A percentile compares a stretch with the other conserved stretches of the same genome.
These are phyloP conservation scores for Helenozyma rhizophorensis DNA, from an alignment of 805 yeast species.

Conservation along the genomic window DNA sequence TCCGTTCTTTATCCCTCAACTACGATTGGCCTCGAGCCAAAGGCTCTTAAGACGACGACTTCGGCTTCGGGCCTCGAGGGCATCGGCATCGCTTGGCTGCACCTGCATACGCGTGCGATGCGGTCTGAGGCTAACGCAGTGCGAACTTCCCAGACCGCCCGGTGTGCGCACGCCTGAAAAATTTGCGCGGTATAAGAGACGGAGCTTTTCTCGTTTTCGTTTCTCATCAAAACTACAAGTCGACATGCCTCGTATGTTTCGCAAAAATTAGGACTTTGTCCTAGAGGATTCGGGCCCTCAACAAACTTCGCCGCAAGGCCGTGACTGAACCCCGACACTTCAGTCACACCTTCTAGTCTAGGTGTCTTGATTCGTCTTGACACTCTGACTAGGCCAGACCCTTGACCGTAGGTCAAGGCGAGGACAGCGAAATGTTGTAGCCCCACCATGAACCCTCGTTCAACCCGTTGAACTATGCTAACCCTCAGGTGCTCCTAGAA, in stretches of 20 bases:
- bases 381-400: too few species aligned
- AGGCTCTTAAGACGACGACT: too few species aligned
- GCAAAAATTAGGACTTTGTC: slow-evolving; percentile 7
- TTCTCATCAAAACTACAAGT: slow-evolving; percentile 18
- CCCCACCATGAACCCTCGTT: too few species aligned
- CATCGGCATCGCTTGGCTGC: too few species aligned
- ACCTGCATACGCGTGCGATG: too few species aligned
- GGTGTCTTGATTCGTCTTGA: too few species aligned
- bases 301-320: slow-evolving; percentile 22
- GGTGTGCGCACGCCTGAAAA: slow-evolving; percentile 6
- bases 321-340: slow-evolving; percentile 90
- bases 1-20: too few species aligned
- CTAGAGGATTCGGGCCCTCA: slow-evolving; percentile 75
- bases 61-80: too few species aligned
- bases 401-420: too few species aligned
- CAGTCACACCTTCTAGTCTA: slow-evolving; percentile 58
- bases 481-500: slow-evolving; percentile 90
- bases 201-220: not conserved
- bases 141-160: slow-evolving; percentile 1
- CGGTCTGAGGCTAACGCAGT: not conserved
- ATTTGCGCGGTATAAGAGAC: slow-evolving; percentile 8
- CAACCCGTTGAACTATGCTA: slow-evolving; percentile 16
- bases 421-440: not conserved
- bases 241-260: slow-evolving; percentile 63
- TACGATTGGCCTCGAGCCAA: too few species aligned